Evolutionary conservation across 306 rosid species (phyloP).

Genomic region (Ammopiptanthus mongolicus): DNA sequence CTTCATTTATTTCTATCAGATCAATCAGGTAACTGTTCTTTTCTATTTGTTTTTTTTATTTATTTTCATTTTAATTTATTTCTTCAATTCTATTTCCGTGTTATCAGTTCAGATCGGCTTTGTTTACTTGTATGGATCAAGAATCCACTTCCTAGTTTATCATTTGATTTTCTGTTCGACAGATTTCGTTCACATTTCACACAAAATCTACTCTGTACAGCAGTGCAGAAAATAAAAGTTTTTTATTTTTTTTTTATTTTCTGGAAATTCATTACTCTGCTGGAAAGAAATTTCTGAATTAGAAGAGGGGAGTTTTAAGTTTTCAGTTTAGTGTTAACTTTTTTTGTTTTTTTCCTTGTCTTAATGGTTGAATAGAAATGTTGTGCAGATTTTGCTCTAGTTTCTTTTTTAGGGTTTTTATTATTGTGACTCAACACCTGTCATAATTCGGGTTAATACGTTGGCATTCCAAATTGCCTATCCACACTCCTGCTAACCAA

Average conservation of each 20-base stretch:
- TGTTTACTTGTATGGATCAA: background rate
- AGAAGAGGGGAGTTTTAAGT: background rate
- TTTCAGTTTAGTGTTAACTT: no score
- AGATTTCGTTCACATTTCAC: background rate
- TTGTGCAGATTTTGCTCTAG: slow-evolving; percentile 4
- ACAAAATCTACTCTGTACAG: background rate
- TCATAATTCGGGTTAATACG: no score
- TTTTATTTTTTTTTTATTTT: background rate
- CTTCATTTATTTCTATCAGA: background rate
- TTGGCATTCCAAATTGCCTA: no score
- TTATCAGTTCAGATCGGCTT: slow-evolving; percentile 32
- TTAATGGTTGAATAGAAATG: background rate
- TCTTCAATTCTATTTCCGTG: slow-evolving; percentile 8
- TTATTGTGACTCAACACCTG: slow-evolving; percentile 10
- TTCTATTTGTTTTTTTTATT: background rate
- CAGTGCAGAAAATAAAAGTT: background rate
- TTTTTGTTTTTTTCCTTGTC: background rate
- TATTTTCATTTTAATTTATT: background rate
- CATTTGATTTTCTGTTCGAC: background rate
- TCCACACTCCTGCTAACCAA: no score
- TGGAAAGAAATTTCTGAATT: background rate
- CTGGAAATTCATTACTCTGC: background rate
- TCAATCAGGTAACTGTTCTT: slow-evolving; percentile 16
- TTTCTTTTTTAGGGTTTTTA: slow-evolving; percentile 9
- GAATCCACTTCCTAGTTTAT: background rate